A percentile compares a stretch with the other conserved stretches of the same genome.
Conservation (phyloP, 2,329 filamentous ascomycete species). For the Aspergillus sp. region DNA sequence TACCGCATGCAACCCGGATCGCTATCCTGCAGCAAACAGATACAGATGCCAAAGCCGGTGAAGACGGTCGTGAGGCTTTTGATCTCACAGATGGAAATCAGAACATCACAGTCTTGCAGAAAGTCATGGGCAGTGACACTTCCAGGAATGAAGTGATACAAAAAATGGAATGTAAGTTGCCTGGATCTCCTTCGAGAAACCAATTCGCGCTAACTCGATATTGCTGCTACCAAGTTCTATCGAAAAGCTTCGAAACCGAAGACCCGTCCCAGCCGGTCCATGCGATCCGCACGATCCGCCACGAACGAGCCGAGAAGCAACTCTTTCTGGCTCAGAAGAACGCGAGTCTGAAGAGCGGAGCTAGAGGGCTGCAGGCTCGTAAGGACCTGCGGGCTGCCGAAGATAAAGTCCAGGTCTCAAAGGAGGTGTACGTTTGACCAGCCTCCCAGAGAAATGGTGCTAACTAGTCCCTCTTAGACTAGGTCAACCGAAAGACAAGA, state of each 20-base stretch:
- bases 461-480: slow-evolving; percentile 19
- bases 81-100: slow-evolving; percentile 3
- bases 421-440: slow-evolving; percentile 38
- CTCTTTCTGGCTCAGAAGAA: slow-evolving; percentile 65
- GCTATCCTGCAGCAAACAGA: slow-evolving; percentile 63
- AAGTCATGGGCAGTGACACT: slow-evolving; percentile 52
- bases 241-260: slow-evolving; percentile 50
- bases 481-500: slow-evolving; percentile 48
- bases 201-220: background rate
- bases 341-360: slow-evolving; percentile 64
- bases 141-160: slow-evolving; percentile 47
- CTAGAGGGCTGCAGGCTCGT: slow-evolving; percentile 65
- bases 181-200: background rate
- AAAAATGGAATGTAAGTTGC: slow-evolving; percentile 50
- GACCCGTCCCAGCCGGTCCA: slow-evolving; percentile 53
- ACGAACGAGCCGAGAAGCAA: slow-evolving; percentile 54
- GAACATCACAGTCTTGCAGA: slow-evolving; percentile 52
- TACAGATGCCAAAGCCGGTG: slow-evolving; percentile 19
- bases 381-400: slow-evolving; percentile 65
- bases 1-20: slow-evolving; percentile 57
- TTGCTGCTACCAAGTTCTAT: slow-evolving; percentile 40
- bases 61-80: slow-evolving; percentile 6
- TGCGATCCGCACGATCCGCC: slow-evolving; percentile 53
- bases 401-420: slow-evolving; percentile 54
- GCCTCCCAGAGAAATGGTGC: background rate